Evolutionary conservation across 352 stramenopile species (phyloP).

Genomic region (Phytopythium litorale): DNA sequence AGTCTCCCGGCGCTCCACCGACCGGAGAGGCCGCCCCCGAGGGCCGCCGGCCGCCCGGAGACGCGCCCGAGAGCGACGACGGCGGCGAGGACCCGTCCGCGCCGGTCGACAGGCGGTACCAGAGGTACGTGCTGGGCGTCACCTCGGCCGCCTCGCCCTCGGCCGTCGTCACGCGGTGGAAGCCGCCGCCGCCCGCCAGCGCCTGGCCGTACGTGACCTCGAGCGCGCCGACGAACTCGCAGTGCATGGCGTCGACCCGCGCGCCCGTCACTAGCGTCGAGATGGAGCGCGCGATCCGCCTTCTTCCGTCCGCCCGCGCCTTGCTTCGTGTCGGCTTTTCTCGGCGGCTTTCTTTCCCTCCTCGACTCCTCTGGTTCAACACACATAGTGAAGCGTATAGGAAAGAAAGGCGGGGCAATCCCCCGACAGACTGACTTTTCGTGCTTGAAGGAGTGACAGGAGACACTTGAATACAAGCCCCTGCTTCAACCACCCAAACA

Average conservation of each 20-base stretch:
- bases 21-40: slow-evolving; percentile 1
- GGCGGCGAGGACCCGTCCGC: slow-evolving; percentile 12
- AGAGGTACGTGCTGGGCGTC: slow-evolving; percentile 79
- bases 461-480: not conserved
- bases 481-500: slow-evolving; percentile 1
- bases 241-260: slow-evolving; percentile 71
- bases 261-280: not conserved
- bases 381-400: not conserved
- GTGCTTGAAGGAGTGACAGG: not conserved
- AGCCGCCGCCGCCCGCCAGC: slow-evolving; percentile 69
- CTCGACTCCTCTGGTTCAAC: not conserved
- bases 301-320: not conserved
- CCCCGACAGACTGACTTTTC: too few species aligned
- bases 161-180: slow-evolving; percentile 78
- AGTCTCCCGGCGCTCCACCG: not conserved
- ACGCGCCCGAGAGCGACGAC: slow-evolving; percentile 5
- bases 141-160: slow-evolving; percentile 76
- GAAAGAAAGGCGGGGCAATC: not conserved
- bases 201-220: slow-evolving; percentile 88
- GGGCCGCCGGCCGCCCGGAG: slow-evolving; percentile 6
- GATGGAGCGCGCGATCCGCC: not conserved
- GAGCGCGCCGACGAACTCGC: slow-evolving; percentile 61
- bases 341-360: not conserved
- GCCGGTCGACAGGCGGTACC: slow-evolving; percentile 55
- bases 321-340: not conserved